Evolutionary conservation across 2,329 filamentous ascomycete genomes (phyloP), one percentile per base, ranked within the genome.

Genomic region (Fusarium sp.): DNA sequence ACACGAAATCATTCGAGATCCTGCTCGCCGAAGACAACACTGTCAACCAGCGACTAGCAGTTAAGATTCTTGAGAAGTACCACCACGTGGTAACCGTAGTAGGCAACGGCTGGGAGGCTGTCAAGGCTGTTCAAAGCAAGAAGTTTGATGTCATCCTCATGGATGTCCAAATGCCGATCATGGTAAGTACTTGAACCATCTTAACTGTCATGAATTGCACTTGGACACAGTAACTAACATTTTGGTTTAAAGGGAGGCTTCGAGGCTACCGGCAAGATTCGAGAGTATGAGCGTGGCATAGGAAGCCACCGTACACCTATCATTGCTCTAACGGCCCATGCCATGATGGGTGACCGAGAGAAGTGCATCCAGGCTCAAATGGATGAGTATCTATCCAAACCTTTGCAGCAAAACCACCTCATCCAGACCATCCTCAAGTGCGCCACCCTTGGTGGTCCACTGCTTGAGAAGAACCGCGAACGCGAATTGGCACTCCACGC

Each of bases 91-190:
- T 97, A 26, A 95, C 92, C 1, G 96, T 99, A 26, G 96, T 97
- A 42, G 93, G 94, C 74, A 99, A 99, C 77, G 96, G 96, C 65
- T 87, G 94, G 69, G 95, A 98, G 77, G 96, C 96, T 2, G 89
- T 98, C 15, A 92, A 97, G 76, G 90, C 92, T n/a, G 90, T 97
- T 73, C 94, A 97, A 84, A 89, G 91, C 77, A 95, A 92, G 82
- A 91, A 93, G 77, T 99, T 97, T 78, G 96, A 99, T 79, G 93
- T 97, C 65, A 96, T 99, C 69, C 86, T 99, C 49, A 99, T 99
- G 96, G 96, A 99, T 77, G 96, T 99, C 18, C 96, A 98, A 79
- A 99, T 99, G 96, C 96, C 96, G n/a, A 92, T 98, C 75, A 98
- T 98, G 94, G 90, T 92, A 82, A 83, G 88, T 69, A 52, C 34